These are phyloP conservation scores for Hortiboletus flavorubellus DNA, from an alignment of 768 basidiomycete genomes.

Conservation along the genomic window DNA sequence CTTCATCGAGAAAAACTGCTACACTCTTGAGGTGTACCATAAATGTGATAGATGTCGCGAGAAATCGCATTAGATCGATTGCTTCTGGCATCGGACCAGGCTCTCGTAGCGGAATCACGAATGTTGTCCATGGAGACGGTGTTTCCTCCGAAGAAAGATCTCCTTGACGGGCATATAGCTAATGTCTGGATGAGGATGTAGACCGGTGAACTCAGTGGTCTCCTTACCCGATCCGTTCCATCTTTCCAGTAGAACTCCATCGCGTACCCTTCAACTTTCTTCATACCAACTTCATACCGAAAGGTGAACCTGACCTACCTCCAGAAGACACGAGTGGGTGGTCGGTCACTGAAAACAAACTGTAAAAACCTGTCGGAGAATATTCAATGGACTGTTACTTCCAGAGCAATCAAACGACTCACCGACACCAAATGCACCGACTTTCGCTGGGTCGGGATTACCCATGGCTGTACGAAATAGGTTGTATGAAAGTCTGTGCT, in stretches of 20 bases:
- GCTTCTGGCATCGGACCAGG: constrained; percentile 68
- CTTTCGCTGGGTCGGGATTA: constrained; percentile 23
- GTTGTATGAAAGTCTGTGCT: background rate
- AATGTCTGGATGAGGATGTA: background rate
- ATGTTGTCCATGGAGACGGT: constrained; percentile 68
- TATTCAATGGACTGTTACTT: too few species aligned
- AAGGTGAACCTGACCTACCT: constrained; percentile 37
- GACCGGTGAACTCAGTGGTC: too few species aligned
- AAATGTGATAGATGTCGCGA: constrained; percentile 91
- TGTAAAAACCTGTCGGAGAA: constrained; percentile 58
- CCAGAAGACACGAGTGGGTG: constrained; percentile 81
- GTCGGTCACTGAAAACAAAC: constrained; percentile 78
- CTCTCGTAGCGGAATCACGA: constrained; percentile 82
- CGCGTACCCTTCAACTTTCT: constrained; percentile 55
- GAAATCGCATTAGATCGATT: constrained; percentile 83
- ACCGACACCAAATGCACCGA: constrained; percentile 24
- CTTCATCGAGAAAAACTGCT: constrained; percentile 74
- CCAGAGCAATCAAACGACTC: background rate
- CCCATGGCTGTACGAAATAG: constrained; percentile 15
- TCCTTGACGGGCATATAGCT: constrained; percentile 85
- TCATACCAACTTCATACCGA: background rate
- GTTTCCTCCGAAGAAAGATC: constrained; percentile 42
- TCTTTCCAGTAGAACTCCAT: constrained; percentile 98
- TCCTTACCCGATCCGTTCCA: constrained; percentile 74
- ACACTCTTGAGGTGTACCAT: constrained; percentile 75